Evolutionary conservation across 345 rosid species (phyloP), one percentile per base, ranked within the genome.

Genomic region (Eucalyptus cloeziana): DNA sequence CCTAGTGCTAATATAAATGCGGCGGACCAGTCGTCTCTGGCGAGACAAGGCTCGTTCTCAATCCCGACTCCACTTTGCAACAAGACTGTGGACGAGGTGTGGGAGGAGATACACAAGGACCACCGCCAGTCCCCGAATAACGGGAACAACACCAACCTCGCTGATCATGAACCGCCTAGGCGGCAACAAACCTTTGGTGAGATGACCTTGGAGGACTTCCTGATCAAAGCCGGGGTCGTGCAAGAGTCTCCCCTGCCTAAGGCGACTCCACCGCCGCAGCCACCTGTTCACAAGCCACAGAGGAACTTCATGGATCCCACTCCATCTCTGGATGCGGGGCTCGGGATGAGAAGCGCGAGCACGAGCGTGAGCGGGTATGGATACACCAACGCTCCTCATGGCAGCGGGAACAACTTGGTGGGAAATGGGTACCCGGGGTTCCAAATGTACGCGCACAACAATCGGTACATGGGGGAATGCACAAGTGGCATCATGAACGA

Each of bases 11-110:
- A 58, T 56, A 58, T 80, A 37, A 86, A 49, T 12, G 87, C 17
- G 17, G 67, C 14, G 8, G 91, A 33, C 76, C 93, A 69, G 44
- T 86, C 91, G 5, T 44, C 92, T 16, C 80, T 94, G 49, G 92
- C 90, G 10, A 92, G 96, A 33, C 98, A 96, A 89, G 94, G 96
- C n/a, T 96, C 99, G 6, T 93, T 97, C 87, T 91, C 97, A 3
- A 91, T 96, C 90, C 99, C 99, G 1, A 86, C 94, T 16, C 96
- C 95, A 10, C 89, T 97, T 10, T 95, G 95, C 92, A 96, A 96
- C 94, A 97, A 96, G 91, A 96, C 99, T 2, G 97, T 97, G 21
- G 99, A 96, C 49, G 97, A 97, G 88, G 97, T 97, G 13, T 97
- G 98, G 99, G 92, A 88, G 11, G 97, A 96, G 92, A 97, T 96